These are phyloP conservation scores for Termitomyces eurrhizus DNA, from an alignment of 768 basidiomycete species.

Conservation along the genomic window DNA sequence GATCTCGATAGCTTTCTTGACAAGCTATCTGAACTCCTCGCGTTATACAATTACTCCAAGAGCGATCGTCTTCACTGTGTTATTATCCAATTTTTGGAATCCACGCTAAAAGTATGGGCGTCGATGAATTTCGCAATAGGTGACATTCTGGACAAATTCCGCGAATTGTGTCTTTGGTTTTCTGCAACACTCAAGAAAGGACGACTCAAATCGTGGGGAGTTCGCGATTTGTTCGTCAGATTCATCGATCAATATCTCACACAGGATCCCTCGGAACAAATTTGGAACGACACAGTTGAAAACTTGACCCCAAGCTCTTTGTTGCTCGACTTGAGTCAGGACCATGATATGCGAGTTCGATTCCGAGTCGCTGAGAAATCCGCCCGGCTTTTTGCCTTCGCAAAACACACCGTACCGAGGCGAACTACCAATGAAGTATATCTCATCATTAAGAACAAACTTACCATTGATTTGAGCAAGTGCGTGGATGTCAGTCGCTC, in stretches of 20 bases:
- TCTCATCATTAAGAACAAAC: slow-evolving; percentile 36
- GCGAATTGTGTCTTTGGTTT: slow-evolving; percentile 53
- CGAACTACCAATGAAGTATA: slow-evolving; percentile 39
- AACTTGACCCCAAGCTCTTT: slow-evolving; percentile 36
- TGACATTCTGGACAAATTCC: slow-evolving; percentile 41
- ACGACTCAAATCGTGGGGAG: slow-evolving; percentile 56
- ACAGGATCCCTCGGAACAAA: slow-evolving; percentile 47
- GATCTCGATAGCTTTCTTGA: slow-evolving; percentile 52
- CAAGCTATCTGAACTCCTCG: slow-evolving; percentile 48
- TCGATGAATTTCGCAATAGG: slow-evolving; percentile 22
- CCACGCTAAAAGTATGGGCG: slow-evolving; percentile 61
- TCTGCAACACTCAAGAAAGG: slow-evolving; percentile 36
- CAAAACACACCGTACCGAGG: slow-evolving; percentile 27
- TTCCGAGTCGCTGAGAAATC: slow-evolving; percentile 67
- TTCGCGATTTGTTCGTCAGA: slow-evolving; percentile 57
- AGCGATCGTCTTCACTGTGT: slow-evolving; percentile 52
- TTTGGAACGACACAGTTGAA: slow-evolving; percentile 40
- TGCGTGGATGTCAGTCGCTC: slow-evolving; percentile 27
- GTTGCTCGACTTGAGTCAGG: slow-evolving; percentile 52
- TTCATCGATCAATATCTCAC: slow-evolving; percentile 67
- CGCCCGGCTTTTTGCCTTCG: slow-evolving; percentile 52
- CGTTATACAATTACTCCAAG: slow-evolving; percentile 49
- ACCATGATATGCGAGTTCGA: slow-evolving; percentile 81
- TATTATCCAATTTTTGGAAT: slow-evolving; percentile 57
- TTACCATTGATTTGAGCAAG: slow-evolving; percentile 46